Conservation (phyloP, 2,329 filamentous ascomycete genomes). For the Esteya vermicola region DNA sequence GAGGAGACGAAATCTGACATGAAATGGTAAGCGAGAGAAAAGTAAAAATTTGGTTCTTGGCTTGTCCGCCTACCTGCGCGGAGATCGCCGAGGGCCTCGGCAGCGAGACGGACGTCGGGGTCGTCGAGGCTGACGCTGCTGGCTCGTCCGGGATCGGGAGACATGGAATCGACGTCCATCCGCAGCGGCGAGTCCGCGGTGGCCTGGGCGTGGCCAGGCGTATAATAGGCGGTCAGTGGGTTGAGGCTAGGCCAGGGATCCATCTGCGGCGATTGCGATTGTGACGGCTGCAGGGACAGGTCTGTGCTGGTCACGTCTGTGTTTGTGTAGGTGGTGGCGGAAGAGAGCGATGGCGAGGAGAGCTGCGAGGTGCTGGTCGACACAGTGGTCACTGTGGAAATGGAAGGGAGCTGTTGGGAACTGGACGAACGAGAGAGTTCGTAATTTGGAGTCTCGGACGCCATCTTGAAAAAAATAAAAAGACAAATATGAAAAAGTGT, state of each 20-base stretch:
- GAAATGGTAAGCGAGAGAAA: neutral
- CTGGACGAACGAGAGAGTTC: no score
- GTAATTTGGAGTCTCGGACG: no score
- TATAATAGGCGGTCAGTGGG: slow-evolving; percentile 33
- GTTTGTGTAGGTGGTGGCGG: no score
- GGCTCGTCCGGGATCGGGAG: slow-evolving; percentile 31
- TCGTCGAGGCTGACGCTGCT: slow-evolving; percentile 47
- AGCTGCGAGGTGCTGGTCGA: no score
- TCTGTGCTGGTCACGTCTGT: no score
- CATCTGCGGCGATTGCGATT: slow-evolving; percentile 1
- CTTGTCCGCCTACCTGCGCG: slow-evolving; percentile 37
- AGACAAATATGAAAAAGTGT: no score
- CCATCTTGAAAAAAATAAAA: no score
- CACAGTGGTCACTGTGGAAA: neutral
- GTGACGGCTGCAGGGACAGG: slow-evolving; percentile 10
- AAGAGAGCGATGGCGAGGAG: neutral
- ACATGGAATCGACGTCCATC: slow-evolving; percentile 34
- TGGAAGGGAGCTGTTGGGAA: neutral
- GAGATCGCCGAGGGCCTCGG: slow-evolving; percentile 62
- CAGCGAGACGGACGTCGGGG: slow-evolving; percentile 54
- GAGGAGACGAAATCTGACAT: slow-evolving; percentile 51
- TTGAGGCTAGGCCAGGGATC: slow-evolving; percentile 34
- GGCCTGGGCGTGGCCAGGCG: slow-evolving; percentile 26
- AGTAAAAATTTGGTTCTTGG: neutral
- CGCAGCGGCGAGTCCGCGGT: slow-evolving; percentile 29